These are phyloP conservation scores for Nymphaea colorata DNA, from an alignment of 164 flowering plant species.

Conservation along the genomic window DNA sequence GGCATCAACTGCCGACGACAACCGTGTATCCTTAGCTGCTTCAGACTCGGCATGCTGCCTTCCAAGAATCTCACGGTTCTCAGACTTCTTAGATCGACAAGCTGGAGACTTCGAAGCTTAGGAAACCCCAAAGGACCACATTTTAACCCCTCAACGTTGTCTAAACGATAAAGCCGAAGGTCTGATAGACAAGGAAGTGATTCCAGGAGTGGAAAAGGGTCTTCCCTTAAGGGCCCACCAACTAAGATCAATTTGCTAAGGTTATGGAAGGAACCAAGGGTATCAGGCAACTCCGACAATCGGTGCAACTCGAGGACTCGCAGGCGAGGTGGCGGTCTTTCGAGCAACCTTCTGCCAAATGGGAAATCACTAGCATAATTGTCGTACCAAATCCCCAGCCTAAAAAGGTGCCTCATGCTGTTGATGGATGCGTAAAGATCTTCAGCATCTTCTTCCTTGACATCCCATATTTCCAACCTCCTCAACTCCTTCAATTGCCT, in stretches of 20 bases:
- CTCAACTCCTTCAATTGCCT: constrained; percentile 4
- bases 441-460: background rate
- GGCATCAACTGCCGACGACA: constrained; percentile 3
- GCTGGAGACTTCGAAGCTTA: background rate
- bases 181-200: constrained; percentile 4
- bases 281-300: background rate
- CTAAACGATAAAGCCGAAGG: background rate
- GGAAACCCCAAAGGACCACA: background rate
- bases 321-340: background rate
- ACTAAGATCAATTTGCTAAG: constrained; percentile 1
- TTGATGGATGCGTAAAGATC: constrained; percentile 1
- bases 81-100: background rate
- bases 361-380: too few species aligned
- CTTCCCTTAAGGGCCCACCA: background rate
- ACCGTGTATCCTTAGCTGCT: background rate
- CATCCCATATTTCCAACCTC: background rate
- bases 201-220: constrained; percentile 8
- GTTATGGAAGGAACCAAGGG: background rate
- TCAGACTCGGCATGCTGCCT: constrained; percentile 4
- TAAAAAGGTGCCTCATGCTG: background rate
- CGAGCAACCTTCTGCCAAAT: too few species aligned
- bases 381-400: background rate
- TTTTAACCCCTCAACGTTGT: constrained; percentile 3
- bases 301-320: background rate
- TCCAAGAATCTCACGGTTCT: constrained; percentile 4